These are phyloP conservation scores for Ochromonas danica DNA, from an alignment of 108 stramenopile genomes.

Conservation along the genomic window DNA sequence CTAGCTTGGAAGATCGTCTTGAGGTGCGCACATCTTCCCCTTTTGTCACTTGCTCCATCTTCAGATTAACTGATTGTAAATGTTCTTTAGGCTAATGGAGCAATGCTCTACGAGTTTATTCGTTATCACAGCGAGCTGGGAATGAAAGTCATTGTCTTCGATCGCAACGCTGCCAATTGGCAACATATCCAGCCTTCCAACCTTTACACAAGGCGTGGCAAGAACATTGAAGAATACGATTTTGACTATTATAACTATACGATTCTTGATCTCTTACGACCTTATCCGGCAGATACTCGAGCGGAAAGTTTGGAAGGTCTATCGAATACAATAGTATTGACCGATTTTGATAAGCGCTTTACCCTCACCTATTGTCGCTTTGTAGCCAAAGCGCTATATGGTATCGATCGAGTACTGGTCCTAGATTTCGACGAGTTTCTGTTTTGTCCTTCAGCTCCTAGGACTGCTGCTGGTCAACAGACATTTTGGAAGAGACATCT, in stretches of 20 bases:
- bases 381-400: neutral
- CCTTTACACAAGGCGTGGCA: neutral
- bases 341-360: neutral
- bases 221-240: neutral
- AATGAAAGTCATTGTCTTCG: neutral
- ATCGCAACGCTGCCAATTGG: neutral
- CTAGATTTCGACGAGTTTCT: conserved; percentile 24
- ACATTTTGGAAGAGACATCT: neutral
- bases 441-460: neutral
- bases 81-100: neutral
- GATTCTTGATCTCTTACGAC: neutral
- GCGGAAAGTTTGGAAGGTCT: neutral
- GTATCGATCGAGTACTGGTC: neutral
- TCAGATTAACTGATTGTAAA: too few relatives aligned
- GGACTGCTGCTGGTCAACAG: neutral
- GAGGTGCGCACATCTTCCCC: too few relatives aligned
- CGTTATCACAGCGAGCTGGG: conserved; percentile 1
- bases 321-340: neutral
- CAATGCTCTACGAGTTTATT: neutral
- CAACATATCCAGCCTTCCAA: neutral
- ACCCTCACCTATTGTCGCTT: neutral
- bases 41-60: too few relatives aligned
- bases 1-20: too few relatives aligned
- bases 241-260: conserved; percentile 1
- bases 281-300: neutral